A percentile compares a stretch with the other conserved stretches of the same genome.
Conservation (phyloP, 2,329 filamentous ascomycete species). For the Sclerotinia glacialis region DNA sequence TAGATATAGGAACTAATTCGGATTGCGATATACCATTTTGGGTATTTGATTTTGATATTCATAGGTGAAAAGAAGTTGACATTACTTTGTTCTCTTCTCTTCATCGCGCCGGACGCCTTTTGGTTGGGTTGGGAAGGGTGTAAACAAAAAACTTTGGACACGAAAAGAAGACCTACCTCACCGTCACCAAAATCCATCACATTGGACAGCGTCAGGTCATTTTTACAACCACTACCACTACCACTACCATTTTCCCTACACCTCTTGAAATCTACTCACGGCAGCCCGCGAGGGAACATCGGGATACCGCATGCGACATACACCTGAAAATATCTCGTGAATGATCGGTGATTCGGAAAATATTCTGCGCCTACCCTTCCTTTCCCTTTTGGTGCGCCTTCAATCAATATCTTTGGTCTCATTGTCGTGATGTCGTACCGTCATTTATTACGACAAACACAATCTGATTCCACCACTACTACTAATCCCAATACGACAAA, state of each 20-base stretch:
- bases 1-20: conserved; percentile 2
- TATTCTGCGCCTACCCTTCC: conserved; percentile 2
- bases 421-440: conserved; percentile 53
- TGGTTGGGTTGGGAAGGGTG: not conserved
- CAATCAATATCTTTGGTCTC: conserved; percentile 15
- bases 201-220: not conserved
- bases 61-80: not conserved
- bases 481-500: conserved; percentile 37
- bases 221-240: too few relatives aligned
- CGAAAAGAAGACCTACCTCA: not conserved
- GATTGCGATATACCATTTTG: not conserved
- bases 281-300: conserved; percentile 1
- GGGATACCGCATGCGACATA: conserved; percentile 8
- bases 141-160: conserved; percentile 7
- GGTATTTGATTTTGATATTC: not conserved
- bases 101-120: conserved; percentile 11
- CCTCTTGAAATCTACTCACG: not conserved
- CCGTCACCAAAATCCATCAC: not conserved
- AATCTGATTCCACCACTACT: conserved; percentile 46
- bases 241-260: not conserved
- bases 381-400: conserved; percentile 10
- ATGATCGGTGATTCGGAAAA: not conserved
- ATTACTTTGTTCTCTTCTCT: too few relatives aligned
- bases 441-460: conserved; percentile 57
- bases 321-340: not conserved